Base-by-base conservation (phyloP, 139 green algal species). In the Closterium sp. region DNA sequence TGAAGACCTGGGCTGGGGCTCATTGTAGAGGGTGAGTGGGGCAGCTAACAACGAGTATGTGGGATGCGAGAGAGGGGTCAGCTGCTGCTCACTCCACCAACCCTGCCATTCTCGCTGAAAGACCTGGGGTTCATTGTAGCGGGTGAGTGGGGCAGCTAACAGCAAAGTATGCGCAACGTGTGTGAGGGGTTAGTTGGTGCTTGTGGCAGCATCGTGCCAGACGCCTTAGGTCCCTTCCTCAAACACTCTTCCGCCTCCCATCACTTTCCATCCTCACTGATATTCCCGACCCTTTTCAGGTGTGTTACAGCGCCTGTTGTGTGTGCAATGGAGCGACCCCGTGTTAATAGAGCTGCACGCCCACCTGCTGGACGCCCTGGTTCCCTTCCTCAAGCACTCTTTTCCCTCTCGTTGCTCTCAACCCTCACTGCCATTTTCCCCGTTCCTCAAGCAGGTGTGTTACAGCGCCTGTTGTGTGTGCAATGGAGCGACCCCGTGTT, bases 41-140 rank as follows among this genome's bases (percentile, higher is more conserved):
- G 28, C 3, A 5, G 62, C 62, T 79, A 27, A 13, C 27, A 79
- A 73, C 50, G 50, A 73, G 50, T 73, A 73, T 4, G 17, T 7
- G 50, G 17, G 50, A 73, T 73, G 38, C 4, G 38, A 45, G 38
- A 11, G 38, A 45, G 2, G 38, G 38, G 2, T 45, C 4, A 45
- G n/a, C n/a, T n/a, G n/a, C n/a, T n/a, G n/a, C n/a, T 31, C 28
- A 32, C 84, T 87, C 84, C 84, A 87, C 84, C n/a, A 87, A 87
- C 84, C 28, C 84, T 87, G n/a, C 84, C 84, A 87, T 87, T 31
- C 84, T 87, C 9, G 10, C n/a, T 19, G 84, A 30, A n/a, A 6
- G 84, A 87, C 84, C 84, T 87, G 5, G 84, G n/a, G n/a, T 7
- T 87, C n/a, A 87, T 87, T 87, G n/a, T 87, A 29, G 1, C 32